These are phyloP conservation scores for Zizania palustris DNA, from an alignment of 202 grass and related monocot species.

Conservation along the genomic window DNA sequence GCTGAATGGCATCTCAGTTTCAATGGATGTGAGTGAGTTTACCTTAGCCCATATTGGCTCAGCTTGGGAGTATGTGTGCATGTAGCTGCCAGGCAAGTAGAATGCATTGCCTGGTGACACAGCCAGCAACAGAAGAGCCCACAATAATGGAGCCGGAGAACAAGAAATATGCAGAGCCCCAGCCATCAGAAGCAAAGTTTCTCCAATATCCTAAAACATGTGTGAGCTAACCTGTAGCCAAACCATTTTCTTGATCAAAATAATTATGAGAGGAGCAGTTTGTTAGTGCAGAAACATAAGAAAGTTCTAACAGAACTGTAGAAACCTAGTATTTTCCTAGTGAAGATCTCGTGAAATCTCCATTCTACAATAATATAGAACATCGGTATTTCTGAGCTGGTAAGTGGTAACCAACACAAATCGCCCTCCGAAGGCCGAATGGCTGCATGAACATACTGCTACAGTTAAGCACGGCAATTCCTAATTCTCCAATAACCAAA, in stretches of 20 bases:
- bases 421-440: neutral
- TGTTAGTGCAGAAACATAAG: neutral
- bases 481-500: neutral
- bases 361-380: neutral
- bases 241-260: conserved; percentile 6
- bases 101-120: conserved; percentile 53
- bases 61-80: conserved; percentile 68
- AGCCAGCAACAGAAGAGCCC: conserved; percentile 36
- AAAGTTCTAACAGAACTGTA: neutral
- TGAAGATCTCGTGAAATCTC: neutral
- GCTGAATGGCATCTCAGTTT: conserved; percentile 87
- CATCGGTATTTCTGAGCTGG: neutral
- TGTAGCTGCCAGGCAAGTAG: conserved; percentile 83
- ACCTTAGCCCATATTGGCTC: conserved; percentile 67
- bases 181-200: conserved; percentile 39
- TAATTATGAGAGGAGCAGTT: too few species aligned
- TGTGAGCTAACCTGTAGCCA: conserved; percentile 34
- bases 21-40: conserved; percentile 92
- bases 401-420: neutral
- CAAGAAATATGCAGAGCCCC: neutral
- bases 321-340: neutral
- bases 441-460: neutral
- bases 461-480: neutral
- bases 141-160: conserved; percentile 32
- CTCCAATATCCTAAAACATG: conserved; percentile 36